phyloP scores from a whole-genome alignment of 1,284 basidiomycete species.

The Heterobasidion parviporum region DNA sequence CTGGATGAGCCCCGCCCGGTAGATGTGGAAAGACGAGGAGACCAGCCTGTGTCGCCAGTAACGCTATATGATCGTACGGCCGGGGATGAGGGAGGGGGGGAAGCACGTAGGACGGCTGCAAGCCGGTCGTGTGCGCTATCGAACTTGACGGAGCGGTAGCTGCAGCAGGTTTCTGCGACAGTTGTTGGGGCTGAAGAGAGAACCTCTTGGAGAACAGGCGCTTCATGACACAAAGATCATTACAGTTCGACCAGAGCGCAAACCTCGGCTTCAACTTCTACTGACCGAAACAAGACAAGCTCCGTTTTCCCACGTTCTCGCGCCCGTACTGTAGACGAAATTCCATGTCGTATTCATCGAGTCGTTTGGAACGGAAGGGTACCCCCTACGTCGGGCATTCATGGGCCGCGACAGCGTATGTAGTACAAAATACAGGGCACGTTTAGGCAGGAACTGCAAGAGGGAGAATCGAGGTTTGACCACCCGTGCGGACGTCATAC shows the following conservation, averaged over 20 bases:
- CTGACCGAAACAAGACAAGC: background rate
- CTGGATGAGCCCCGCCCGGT: conserved; percentile 21
- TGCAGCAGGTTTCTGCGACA: conserved; percentile 5
- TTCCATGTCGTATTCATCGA: background rate
- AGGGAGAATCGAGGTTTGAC: conserved; percentile 9
- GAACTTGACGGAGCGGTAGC: conserved; percentile 10
- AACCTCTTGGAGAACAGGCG: conserved; percentile 18
- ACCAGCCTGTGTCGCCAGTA: conserved; percentile 51
- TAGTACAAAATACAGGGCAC: background rate
- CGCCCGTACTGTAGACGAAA: background rate
- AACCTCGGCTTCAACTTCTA: background rate
- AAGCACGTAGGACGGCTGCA: conserved; percentile 56
- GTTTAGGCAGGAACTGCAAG: background rate
- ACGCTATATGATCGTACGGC: conserved; percentile 57
- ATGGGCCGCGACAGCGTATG: background rate
- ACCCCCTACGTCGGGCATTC: background rate
- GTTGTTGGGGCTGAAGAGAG: conserved; percentile 6
- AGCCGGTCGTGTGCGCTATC: conserved; percentile 20
- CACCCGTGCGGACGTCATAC: conserved; percentile 58
- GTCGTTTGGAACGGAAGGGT: background rate
- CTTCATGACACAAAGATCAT: conserved; percentile 15
- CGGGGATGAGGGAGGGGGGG: conserved; percentile 66
- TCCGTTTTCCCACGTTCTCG: background rate
- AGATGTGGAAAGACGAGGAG: conserved; percentile 54
- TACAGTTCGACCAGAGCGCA: background rate